Evolutionary conservation across 352 stramenopile species (phyloP), one percentile per base, ranked within the genome.

Genomic region (Pythium brassicae): DNA sequence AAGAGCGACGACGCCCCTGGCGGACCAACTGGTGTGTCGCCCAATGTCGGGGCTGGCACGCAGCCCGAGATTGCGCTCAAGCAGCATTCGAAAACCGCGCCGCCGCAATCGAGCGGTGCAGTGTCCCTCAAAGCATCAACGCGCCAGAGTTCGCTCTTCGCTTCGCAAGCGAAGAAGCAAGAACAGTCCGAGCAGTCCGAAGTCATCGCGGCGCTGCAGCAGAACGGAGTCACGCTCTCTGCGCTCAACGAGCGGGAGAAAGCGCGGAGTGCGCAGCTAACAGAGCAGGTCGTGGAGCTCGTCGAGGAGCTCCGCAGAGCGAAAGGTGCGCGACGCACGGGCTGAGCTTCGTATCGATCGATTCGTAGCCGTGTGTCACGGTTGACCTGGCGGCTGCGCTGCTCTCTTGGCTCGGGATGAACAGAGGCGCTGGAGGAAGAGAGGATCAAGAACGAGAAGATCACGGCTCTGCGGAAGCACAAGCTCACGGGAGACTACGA

Each of bases 391-490:
- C 32, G 5, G 2, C 32, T 37, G 32, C 14, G 32, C 8, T 37
- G 32, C 32, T 9, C 32, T 55, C 19, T 44, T 29, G 37, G 11
- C 9, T 47, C 15, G 15, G 42, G 22, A 26, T 29, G 47, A 39
- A 27, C 45, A 87, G 74, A 86, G 39, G 27, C 63, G 39, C 69
- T 69, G 9, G 69, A 80, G 10, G 61, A 67, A 34, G 65, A 87
- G 45, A 83, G 79, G 14, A 52, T 59, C 14, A 74, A 87, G 44
- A 69, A 79, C 45, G 72, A 86, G 25, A 83, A 79, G 34, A 74
- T 68, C 29, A 47, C 40, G 7, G 42, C 26, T 2, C 45, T 68
- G 20, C 50, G 64, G 23, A 66, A 71, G 39, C 56, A 83, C 40
- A 70, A 61, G 17, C 15, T 66, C 43, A 25, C 34, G 14, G 52